A percentile compares a stretch with the other conserved stretches of the same genome.
Evolutionary conservation across 305 asterid species (phyloP).

Genomic region (Salvia sclarea): DNA sequence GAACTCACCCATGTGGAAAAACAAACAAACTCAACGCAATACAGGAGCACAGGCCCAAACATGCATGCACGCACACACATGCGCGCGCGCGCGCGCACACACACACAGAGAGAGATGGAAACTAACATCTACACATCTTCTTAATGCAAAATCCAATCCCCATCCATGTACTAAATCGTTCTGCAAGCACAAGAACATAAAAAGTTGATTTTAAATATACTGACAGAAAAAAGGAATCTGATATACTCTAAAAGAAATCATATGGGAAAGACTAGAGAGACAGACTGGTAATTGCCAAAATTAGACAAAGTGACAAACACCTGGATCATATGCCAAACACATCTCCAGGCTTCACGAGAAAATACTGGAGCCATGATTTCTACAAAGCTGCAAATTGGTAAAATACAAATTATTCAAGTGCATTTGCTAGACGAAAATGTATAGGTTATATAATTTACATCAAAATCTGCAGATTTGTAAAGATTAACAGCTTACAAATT

Average conservation of each 20-base stretch:
- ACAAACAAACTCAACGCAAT: background rate
- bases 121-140: conserved; percentile 63
- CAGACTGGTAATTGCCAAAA: background rate
- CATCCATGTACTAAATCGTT: conserved; percentile 90
- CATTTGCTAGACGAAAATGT: background rate
- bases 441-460: background rate
- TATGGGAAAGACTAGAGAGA: conserved; percentile 17
- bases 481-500: background rate
- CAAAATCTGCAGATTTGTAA: conserved; percentile 3
- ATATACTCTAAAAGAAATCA: background rate
- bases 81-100: background rate
- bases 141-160: conserved; percentile 85
- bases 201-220: conserved; percentile 5
- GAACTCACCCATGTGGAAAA: background rate
- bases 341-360: conserved; percentile 83
- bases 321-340: conserved; percentile 94
- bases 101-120: conserved; percentile 7
- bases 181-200: conserved; percentile 39
- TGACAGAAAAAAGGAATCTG: conserved; percentile 10
- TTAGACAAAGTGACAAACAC: conserved; percentile 33
- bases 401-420: conserved; percentile 16
- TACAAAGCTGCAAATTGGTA: conserved; percentile 57
- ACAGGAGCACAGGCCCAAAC: background rate
- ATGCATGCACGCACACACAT: background rate
- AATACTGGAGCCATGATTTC: conserved; percentile 91